Conservation (phyloP, 2,329 filamentous ascomycete genomes). For the Trichoderma aggressivum region DNA sequence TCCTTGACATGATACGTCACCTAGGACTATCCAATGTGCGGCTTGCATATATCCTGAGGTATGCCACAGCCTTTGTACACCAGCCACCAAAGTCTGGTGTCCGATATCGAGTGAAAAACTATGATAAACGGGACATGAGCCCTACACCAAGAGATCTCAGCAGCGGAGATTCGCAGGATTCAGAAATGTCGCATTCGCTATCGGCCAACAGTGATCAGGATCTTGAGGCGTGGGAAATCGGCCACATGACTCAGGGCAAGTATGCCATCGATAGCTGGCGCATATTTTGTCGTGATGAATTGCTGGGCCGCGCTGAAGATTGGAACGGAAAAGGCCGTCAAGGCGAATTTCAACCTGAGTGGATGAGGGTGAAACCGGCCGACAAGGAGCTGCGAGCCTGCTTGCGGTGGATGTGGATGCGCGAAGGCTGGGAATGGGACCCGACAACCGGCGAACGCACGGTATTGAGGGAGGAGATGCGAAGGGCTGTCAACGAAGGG, state of each 20-base stretch:
- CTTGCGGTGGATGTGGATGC: conserved; percentile 87
- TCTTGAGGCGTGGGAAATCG: conserved; percentile 71
- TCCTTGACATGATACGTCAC: conserved; percentile 62
- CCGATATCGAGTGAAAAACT: conserved; percentile 52
- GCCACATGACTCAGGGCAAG: conserved; percentile 74
- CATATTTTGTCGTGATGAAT: conserved; percentile 82
- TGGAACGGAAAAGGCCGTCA: conserved; percentile 59
- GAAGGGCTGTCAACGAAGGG: conserved; percentile 54
- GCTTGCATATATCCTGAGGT: conserved; percentile 62
- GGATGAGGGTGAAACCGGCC: conserved; percentile 77
- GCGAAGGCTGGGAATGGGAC: conserved; percentile 81
- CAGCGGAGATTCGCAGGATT: conserved; percentile 7
- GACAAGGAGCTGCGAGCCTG: conserved; percentile 91
- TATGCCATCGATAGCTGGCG: conserved; percentile 90
- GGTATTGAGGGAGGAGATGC: conserved; percentile 51
- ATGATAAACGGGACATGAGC: conserved; percentile 38
- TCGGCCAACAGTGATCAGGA: conserved; percentile 13
- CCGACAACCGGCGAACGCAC: conserved; percentile 62
- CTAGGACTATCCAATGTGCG: conserved; percentile 70
- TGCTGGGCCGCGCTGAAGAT: conserved; percentile 62
- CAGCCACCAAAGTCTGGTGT: conserved; percentile 58
- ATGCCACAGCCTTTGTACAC: conserved; percentile 66
- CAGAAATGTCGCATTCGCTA: not conserved
- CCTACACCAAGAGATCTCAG: conserved; percentile 7
- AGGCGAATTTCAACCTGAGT: conserved; percentile 72